Percentiles rank a stretch among this genome's conserved stretches.
These are phyloP conservation scores for Wickerhamiella lipophila DNA, from an alignment of 805 yeast genomes.

Conservation along the genomic window DNA sequence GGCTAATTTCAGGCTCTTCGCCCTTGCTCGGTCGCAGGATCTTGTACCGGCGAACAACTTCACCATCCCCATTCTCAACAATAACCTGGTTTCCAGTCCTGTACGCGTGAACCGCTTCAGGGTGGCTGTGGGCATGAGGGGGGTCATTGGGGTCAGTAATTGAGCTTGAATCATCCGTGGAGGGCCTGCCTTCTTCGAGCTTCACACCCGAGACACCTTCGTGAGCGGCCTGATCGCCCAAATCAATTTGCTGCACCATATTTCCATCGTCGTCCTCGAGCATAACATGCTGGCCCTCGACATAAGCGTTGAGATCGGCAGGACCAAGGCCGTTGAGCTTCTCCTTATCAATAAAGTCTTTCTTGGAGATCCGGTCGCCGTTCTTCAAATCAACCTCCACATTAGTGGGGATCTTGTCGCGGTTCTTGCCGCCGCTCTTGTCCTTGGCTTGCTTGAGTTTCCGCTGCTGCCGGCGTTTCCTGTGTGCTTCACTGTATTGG, in stretches of 20 bases:
- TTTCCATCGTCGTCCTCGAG: conserved; percentile 82
- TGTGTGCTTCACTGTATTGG: conserved; percentile 27
- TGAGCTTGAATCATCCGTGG: not conserved
- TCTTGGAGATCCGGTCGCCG: conserved; percentile 17
- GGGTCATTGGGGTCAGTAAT: conserved; percentile 20
- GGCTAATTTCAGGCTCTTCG: not conserved
- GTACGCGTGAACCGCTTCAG: conserved; percentile 39
- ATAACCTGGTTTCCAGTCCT: conserved; percentile 64
- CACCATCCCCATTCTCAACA: conserved; percentile 88
- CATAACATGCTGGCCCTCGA: conserved; percentile 57
- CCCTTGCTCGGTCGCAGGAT: conserved; percentile 27
- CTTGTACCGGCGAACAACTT: conserved; percentile 67
- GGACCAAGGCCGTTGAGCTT: conserved; percentile 20
- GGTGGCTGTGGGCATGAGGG: conserved; percentile 16
- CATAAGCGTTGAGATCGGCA: conserved; percentile 36
- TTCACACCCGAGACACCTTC: conserved; percentile 10
- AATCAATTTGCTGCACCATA: conserved; percentile 44
- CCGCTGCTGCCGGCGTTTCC: not conserved
- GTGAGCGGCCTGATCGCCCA: conserved; percentile 20
- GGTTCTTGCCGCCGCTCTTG: not conserved
- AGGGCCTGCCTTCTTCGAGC: conserved; percentile 12
- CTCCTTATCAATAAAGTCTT: conserved; percentile 15
- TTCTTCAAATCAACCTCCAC: conserved; percentile 16
- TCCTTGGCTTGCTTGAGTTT: not conserved
- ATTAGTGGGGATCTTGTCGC: conserved; percentile 13